Conservation (phyloP, 192 early-diverging fungal genomes). For the Mortierella claussenii region DNA sequence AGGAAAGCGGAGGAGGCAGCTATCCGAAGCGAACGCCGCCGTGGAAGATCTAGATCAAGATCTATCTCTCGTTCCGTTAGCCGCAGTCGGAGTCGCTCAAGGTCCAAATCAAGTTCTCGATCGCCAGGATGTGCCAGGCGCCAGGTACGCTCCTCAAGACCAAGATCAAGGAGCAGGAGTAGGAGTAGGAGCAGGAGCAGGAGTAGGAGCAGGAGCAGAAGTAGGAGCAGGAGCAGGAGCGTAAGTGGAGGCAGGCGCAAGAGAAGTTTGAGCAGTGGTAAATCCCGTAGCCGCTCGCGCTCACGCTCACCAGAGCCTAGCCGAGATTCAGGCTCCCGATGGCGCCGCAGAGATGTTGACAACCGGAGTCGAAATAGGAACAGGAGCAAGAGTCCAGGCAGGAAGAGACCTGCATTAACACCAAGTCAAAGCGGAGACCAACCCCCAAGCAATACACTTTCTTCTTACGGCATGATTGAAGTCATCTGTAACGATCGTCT, state of each 20-base stretch:
- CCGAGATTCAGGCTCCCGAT: background rate
- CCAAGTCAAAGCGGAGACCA: no score
- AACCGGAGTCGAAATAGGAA: slow-evolving; percentile 11
- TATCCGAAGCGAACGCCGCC: slow-evolving; percentile 7
- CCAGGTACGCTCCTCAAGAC: background rate
- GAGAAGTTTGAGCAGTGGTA: slow-evolving; percentile 11
- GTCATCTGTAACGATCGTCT: slow-evolving; percentile 87
- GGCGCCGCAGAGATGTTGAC: background rate
- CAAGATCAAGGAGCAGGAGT: background rate
- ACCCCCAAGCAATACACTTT: no score
- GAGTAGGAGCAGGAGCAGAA: background rate
- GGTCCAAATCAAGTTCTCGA: slow-evolving; percentile 13
- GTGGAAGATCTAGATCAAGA: slow-evolving; percentile 26
- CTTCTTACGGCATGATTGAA: slow-evolving; percentile 80
- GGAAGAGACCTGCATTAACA: slow-evolving; percentile 10
- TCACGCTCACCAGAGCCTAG: background rate
- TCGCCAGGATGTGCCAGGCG: slow-evolving; percentile 1
- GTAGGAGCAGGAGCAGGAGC: slow-evolving; percentile 18
- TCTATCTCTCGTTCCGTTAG: slow-evolving; percentile 33
- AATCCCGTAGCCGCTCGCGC: background rate
- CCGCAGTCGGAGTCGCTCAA: background rate
- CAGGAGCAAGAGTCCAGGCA: slow-evolving; percentile 29
- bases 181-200: slow-evolving; percentile 16
- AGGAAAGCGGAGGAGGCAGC: slow-evolving; percentile 23
- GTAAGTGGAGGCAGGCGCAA: slow-evolving; percentile 13